Percentiles rank a stretch among this genome's conserved stretches.
phyloP scores from a whole-genome alignment of 75 land plant genomes.

The Azolla pinnata region DNA sequence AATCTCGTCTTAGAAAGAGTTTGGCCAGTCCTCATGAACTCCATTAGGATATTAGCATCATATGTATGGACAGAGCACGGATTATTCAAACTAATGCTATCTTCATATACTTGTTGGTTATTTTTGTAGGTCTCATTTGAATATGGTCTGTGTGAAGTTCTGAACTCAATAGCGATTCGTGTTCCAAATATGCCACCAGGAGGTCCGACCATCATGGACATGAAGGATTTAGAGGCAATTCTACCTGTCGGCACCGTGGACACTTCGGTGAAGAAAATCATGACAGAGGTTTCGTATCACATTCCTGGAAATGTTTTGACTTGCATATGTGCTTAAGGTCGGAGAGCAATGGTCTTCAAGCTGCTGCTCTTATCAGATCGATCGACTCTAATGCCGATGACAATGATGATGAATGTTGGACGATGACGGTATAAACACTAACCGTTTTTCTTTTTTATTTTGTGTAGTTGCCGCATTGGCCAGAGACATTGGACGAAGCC shows the following conservation, averaged over 20 bases:
- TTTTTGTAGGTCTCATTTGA: conserved; percentile 63
- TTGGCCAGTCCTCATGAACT: too few species aligned
- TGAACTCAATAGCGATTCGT: conserved; percentile 44
- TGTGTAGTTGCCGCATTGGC: conserved; percentile 26
- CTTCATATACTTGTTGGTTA: neutral
- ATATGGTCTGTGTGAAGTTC: conserved; percentile 72
- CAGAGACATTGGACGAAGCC: conserved; percentile 12
- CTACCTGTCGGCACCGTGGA: conserved; percentile 80
- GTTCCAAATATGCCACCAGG: conserved; percentile 32
- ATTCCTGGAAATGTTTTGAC: too few species aligned
- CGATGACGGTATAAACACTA: too few species aligned
- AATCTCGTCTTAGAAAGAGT: too few species aligned
- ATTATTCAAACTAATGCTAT: too few species aligned
- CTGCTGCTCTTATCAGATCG: too few species aligned
- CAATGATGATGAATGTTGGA: too few species aligned
- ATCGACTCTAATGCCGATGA: too few species aligned
- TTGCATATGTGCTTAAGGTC: too few species aligned
- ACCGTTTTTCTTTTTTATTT: neutral
- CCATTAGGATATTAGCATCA: too few species aligned
- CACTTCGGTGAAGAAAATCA: conserved; percentile 34
- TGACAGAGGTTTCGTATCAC: conserved; percentile 38
- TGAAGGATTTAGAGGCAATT: conserved; percentile 47
- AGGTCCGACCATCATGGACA: conserved; percentile 40
- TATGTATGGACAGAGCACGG: neutral
- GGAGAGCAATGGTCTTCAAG: too few species aligned